Evolutionary conservation across 2,329 filamentous ascomycete genomes (phyloP), one percentile per base, ranked within the genome.

Genomic region (Colletotrichum musicola): DNA sequence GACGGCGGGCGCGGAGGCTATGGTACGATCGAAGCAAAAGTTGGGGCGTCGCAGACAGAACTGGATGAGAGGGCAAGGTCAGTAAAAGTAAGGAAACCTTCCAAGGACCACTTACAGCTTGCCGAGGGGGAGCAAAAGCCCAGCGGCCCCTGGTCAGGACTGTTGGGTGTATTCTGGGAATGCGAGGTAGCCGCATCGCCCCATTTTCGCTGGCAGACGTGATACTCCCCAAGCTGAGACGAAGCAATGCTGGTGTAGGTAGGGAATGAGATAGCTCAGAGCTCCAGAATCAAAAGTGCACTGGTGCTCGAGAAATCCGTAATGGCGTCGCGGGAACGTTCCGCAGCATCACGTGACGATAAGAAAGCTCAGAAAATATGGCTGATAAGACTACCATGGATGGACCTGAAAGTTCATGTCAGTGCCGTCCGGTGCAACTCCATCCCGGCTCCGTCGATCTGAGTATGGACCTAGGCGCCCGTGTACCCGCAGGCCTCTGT

Each of bases 171-270:
- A 57, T 53, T 66, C 62, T 64, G 18, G 67, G 58, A 47, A 59
- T 62, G 40, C 42, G 58, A 57, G 58, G 54, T 57, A 61, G 62
- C 58, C 70, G 68, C 70, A 72, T 72, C 49, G 61, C 65, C 58
- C 70, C 70, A 72, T 72, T 22, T 68, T 69, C 25, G 47, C 65
- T 44, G 60, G 35, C 56, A 47, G 60, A 35, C 13, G 38, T 27
- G 40, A 42, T 14, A n/a, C 22, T 53, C 38, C 25, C 40, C 47
- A 44, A 35, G 30, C 30, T 9, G 30, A 35, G 30, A 10, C 7
- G 7, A 35, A 35, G 12, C 30, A 25, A 25, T 10, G 30, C 30
- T 35, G 30, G 6, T 35, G 30, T 25, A 25, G 22, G 30, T 35
- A 35, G 30, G 9, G 30, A 35, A 35, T 35, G 30, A 9, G 9